Conservation (phyloP, 106 monocot species). For the Gastrodia elata region DNA sequence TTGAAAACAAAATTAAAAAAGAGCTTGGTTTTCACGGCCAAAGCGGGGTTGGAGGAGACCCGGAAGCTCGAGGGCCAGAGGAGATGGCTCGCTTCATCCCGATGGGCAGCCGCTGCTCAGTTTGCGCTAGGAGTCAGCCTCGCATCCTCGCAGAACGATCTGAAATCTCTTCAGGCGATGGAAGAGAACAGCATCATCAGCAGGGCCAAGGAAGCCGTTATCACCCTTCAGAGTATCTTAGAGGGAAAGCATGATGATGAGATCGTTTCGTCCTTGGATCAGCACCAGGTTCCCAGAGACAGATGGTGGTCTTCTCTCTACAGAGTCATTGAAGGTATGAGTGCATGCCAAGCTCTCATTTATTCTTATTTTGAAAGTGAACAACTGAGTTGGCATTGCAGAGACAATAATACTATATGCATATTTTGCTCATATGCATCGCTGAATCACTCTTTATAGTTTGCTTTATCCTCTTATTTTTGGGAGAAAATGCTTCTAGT, state of each 20-base stretch:
- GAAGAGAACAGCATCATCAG: constrained; percentile 66
- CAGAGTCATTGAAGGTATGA: constrained; percentile 92
- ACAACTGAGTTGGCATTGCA: too few species aligned
- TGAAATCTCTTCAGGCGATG: constrained; percentile 44
- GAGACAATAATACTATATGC: too few species aligned
- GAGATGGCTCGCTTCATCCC: constrained; percentile 74
- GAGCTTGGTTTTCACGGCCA: constrained; percentile 54
- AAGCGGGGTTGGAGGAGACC: constrained; percentile 33
- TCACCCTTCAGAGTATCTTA: constrained; percentile 79
- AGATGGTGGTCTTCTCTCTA: constrained; percentile 99
- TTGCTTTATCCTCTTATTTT: too few species aligned
- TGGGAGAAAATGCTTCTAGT: too few species aligned
- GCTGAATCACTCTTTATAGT: too few species aligned
- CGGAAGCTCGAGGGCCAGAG: constrained; percentile 35
- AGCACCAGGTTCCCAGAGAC: constrained; percentile 54
- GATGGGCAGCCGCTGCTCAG: constrained; percentile 90
- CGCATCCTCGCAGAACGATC: constrained; percentile 68
- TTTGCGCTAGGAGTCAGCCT: constrained; percentile 78
- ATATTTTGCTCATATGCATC: too few species aligned
- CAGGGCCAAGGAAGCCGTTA: constrained; percentile 88
- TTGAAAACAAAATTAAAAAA: constrained; percentile 25
- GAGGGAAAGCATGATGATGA: constrained; percentile 74
- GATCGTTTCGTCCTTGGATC: constrained; percentile 56
- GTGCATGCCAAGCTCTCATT: too few species aligned
- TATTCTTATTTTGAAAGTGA: too few species aligned